Evolutionary conservation across 495 filamentous ascomycete species (phyloP), one percentile per base, ranked within the genome.

Genomic region (Lepidopterella palustris): DNA sequence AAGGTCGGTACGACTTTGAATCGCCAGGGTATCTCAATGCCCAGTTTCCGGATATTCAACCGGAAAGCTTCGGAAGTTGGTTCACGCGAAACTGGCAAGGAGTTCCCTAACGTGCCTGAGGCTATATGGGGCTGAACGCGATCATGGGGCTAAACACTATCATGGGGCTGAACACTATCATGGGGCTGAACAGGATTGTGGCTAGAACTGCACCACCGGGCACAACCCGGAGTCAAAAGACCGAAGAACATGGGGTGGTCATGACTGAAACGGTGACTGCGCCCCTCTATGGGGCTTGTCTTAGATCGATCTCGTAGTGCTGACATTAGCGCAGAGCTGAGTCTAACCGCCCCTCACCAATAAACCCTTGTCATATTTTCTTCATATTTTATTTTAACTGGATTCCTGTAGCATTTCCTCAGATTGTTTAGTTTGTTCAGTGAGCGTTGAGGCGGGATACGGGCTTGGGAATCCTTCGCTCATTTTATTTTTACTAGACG

Each of bases 1-100:
- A 78, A 61, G 72, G 76, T 1, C 68, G 73, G 21, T 80, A 78
- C 67, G 77, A 79, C 62, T 78, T 77, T 53, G 54, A 65, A 0
- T 50, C 69, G n/a, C 67, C 75, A 11, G 77, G 71, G 62, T 72
- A 48, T 29, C 61, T 79, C 45, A 78, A 78, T 51, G 18, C 59
- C 4, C 52, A 70, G 40, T 73, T 73, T 59, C 74, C 77, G 24
- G 69, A 73, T 47, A 59, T 79, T 18, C 62, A 56, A 24, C 71
- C 76, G 15, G 69, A 63, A n/a, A 45, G 60, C 6, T 79, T 81
- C 58, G 65, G 68, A 50, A 69, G 74, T 26, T 82, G 78, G 79
- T 68, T 75, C 54, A 26, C 48, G 0, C 51, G 59, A 5, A 65
- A 59, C 31, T 72, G 70, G 70, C 52, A 9, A 4, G 31, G 10